Percentiles rank a stretch among this genome's conserved stretches.
These are phyloP conservation scores for Boletales sp. DNA, from an alignment of 768 basidiomycete genomes.

Conservation along the genomic window DNA sequence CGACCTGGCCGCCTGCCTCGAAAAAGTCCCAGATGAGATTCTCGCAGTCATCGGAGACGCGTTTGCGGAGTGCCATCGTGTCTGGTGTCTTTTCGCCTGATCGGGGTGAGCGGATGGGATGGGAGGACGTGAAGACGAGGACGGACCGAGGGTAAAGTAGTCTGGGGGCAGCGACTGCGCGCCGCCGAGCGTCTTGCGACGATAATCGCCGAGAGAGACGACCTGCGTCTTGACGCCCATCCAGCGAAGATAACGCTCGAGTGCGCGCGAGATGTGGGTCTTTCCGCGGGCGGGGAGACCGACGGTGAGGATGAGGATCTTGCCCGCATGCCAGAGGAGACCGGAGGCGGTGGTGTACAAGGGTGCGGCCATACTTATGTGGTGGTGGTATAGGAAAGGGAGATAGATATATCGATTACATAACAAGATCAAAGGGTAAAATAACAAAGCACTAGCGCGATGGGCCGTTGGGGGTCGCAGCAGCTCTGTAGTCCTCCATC, in stretches of 20 bases:
- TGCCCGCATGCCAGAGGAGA: slow-evolving; percentile 87
- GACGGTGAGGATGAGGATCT: slow-evolving; percentile 90
- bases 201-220: slow-evolving; percentile 92
- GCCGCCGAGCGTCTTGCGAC: slow-evolving; percentile 84
- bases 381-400: background rate
- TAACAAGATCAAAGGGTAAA: slow-evolving; percentile 1
- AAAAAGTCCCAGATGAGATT: slow-evolving; percentile 88
- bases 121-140: accelerated
- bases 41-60: slow-evolving; percentile 81
- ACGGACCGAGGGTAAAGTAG: slow-evolving; percentile 81
- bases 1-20: slow-evolving; percentile 83
- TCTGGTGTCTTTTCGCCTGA: slow-evolving; percentile 75
- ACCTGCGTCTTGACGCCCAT: slow-evolving; percentile 96
- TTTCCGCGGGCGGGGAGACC: slow-evolving; percentile 94
- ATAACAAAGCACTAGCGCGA: too few species aligned
- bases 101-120: background rate
- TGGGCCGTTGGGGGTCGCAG: slow-evolving; percentile 15
- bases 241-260: slow-evolving; percentile 98
- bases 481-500: slow-evolving; percentile 75
- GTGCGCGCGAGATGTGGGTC: slow-evolving; percentile 92
- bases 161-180: slow-evolving; percentile 86
- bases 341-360: slow-evolving; percentile 90
- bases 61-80: slow-evolving; percentile 72
- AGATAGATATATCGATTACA: slow-evolving; percentile 13
- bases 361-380: slow-evolving; percentile 98